These are phyloP conservation scores for Coemansia interrupta DNA, from an alignment of 192 early-diverging fungal species.

Conservation along the genomic window DNA sequence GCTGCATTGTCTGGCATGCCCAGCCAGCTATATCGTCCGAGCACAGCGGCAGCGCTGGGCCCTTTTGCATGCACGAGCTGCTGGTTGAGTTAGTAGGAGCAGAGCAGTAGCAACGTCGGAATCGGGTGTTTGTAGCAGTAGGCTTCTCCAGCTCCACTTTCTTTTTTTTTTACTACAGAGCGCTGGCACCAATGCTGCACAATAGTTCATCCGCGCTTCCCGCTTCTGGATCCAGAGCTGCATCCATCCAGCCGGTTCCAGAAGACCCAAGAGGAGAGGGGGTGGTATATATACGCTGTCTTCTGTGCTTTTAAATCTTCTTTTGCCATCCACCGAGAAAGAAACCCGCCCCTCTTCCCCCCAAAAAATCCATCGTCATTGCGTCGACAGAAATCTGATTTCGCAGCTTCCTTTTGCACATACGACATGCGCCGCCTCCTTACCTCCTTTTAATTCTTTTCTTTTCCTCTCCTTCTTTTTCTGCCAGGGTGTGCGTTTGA, in stretches of 20 bases:
- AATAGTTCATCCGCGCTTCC: too few relatives aligned
- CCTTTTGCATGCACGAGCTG: neutral
- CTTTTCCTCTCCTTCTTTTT: neutral
- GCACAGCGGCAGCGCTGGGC: neutral
- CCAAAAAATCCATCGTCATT: slow-evolving; percentile 6
- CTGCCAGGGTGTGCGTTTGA: neutral
- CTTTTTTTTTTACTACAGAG: too few relatives aligned
- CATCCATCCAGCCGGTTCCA: too few relatives aligned
- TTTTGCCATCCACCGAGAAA: neutral
- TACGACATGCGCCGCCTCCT: neutral
- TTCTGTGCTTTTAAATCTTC: neutral
- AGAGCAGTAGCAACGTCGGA: too few relatives aligned
- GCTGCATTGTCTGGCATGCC: neutral
- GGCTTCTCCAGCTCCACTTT: too few relatives aligned
- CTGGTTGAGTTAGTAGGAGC: too few relatives aligned
- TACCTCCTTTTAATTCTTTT: neutral
- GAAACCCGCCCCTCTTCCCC: neutral
- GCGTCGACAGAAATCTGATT: slow-evolving; percentile 2
- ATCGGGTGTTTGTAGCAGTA: too few relatives aligned
- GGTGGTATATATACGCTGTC: neutral
- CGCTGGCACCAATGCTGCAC: too few relatives aligned
- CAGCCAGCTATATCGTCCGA: neutral
- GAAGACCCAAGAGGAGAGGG: neutral
- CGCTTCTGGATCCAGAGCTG: too few relatives aligned
- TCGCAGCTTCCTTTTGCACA: neutral